Evolutionary conservation across 179 eudicot species (phyloP).

Genomic region (Monotropa hypopitys): DNA sequence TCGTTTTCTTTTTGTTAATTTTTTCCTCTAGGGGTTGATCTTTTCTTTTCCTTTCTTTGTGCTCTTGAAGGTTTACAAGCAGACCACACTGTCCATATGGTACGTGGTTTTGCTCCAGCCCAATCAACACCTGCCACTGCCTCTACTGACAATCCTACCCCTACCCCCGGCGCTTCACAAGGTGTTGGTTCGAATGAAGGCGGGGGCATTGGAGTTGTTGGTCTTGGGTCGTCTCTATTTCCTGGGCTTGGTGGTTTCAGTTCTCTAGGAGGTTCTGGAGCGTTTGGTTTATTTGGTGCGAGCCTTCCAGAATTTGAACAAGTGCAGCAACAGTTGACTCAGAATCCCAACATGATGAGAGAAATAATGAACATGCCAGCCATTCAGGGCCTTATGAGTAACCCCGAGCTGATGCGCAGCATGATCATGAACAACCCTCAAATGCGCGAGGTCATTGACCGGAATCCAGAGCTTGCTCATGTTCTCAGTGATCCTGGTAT

Average conservation of each 20-base stretch:
- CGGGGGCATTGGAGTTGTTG: conserved; percentile 48
- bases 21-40: not conserved
- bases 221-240: conserved; percentile 51
- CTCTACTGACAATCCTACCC: conserved; percentile 29
- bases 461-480: conserved; percentile 94
- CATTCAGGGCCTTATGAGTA: conserved; percentile 81
- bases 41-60: conserved; percentile 5
- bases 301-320: conserved; percentile 83
- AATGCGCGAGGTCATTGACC: conserved; percentile 95
- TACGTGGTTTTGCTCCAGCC: conserved; percentile 72
- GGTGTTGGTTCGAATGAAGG: conserved; percentile 32
- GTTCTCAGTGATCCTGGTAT: conserved; percentile 86
- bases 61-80: conserved; percentile 61
- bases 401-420: conserved; percentile 84
- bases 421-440: conserved; percentile 94
- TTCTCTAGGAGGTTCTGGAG: conserved; percentile 32
- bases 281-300: conserved; percentile 55
- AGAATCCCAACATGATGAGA: conserved; percentile 94
- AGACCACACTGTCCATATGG: conserved; percentile 93
- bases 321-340: conserved; percentile 83
- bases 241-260: conserved; percentile 66
- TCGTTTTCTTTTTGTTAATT: not conserved
- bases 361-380: conserved; percentile 93
- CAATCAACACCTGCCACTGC: conserved; percentile 32
- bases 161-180: conserved; percentile 30